Base-by-base conservation (phyloP, 495 filamentous ascomycete genomes). In the Podospora bellae-mahoneyi region DNA sequence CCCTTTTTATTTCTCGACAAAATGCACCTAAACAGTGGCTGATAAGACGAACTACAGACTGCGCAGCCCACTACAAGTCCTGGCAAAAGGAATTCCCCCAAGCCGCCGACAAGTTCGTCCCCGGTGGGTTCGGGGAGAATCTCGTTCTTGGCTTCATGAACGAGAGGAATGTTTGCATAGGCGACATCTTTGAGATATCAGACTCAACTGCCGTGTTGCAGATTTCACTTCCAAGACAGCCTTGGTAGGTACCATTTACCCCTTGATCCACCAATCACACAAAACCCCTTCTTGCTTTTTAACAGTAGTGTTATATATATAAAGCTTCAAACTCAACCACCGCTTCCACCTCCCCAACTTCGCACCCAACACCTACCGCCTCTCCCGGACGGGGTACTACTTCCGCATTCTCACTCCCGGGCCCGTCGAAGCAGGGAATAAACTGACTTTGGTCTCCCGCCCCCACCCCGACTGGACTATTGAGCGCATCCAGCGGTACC, bases 41-140 rank as follows among this genome's bases (percentile, higher is more conserved):
- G 9, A 6, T 48, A 10, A 48, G 39, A 48, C 13, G 39, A 48
- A 16, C 9, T 34, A 0, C 16, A 84, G 82, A 87, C 67, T 85
- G 79, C 75, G 81, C 79, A 18, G 71, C 80, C 1, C 85, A 87
- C 73, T 88, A 88, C 73, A 56, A 75, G 0, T n/a, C 59, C 9
- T 87, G 85, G 83, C 71, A 71, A 10, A 34, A 72, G 2, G 81
- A 85, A 44, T 81, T 79, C 65, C 81, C 83, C 13, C 64, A 78
- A 0, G 78, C 79, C 3, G 77, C 80, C 2, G 57, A 77, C 0
- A 71, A 70, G 15, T 87, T 88, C 67, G 59, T 74, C 13, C 76
- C 80, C 1, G 86, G 86, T 34, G 84, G 78, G 2, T 87, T 87
- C 69, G 86, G 86, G 23, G 86, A 88, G 74, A 88, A 88, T 68